Base-by-base conservation (phyloP, 495 filamentous ascomycete genomes). In the Trichoderma reesei region DNA sequence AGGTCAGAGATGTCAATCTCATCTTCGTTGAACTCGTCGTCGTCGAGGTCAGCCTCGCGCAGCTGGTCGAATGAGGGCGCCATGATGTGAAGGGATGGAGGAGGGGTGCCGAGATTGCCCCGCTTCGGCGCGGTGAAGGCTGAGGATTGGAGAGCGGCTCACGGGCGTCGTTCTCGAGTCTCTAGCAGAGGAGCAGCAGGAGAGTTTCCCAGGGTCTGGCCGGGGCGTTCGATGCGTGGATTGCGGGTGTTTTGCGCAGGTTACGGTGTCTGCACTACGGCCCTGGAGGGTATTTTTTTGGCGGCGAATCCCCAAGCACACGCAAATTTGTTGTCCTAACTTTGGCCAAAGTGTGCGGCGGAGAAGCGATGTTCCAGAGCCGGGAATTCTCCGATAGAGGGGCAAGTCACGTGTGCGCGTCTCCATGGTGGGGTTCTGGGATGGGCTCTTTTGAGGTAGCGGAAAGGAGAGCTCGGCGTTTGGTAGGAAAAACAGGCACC, bases 1-100 rank as follows among this genome's bases (percentile, higher is more conserved):
- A 98, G 83, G 78, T 98, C 94, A 64, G 90, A 91, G 75, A 96
- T 91, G 72, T 98, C 94, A 72, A 97, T 86, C 72, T 96, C 90
- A 72, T 94, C 90, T 71, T 91, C 86, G 67, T 96, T 91, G 75
- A 91, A 89, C 71, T 92, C 88, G 62, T 92, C 88, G 72, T 95
- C 90, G 74, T 92, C 88, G 68, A 90, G 80, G 82, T 93, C 79
- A 83, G 91, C 76, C 46, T 82, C 79, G 71, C 78, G 82, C 66
- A 85, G 74, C 60, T 79, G 76, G 62, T 85, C 82, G 68, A 83
- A 85, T 41, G 80, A 81, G 65, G 82, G 81, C 77, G 81, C 81
- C 82, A 85, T 85, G 73, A 74, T 80, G 77, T 26, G 26, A 26
- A 26, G 26, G 26, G 26, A 26, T 26, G 75, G 71, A 70, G 65